Base-by-base conservation (phyloP, 768 basidiomycete genomes). In the Chiua virens region DNA sequence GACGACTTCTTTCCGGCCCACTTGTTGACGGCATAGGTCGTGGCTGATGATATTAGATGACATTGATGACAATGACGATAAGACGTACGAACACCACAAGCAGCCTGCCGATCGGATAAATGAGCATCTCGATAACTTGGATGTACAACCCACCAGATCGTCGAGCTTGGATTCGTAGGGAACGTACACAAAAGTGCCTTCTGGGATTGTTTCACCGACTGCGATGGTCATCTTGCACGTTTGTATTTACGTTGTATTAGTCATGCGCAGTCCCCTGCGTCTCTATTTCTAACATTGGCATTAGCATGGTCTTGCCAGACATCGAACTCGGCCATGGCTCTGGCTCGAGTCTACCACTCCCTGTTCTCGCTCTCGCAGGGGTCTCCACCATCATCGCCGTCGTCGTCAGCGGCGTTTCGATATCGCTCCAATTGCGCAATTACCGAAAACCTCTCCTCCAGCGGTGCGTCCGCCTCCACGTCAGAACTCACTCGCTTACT, bases 1-100 rank as follows among this genome's bases (percentile, higher is more conserved):
- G 34, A 91, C 85, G 45, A 92, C 86, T 86, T 88, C 75, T 92
- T 92, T 62, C 83, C 85, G 67, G 85, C 85, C 86, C 86, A 90
- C 42, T 79, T 75, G 51, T 82, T 73, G 23, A 62, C 87, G 35
- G 68, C 71, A 55, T 89, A 70, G 36, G 72, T 72, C 40, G 70
- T 67, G 34, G 83, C 86, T 87, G 63, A 0, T 35, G 5, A 25
- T 20, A 38, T 15, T 41, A 34, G 32, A 42, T 50, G 47, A 50
- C 49, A 41, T 0, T 22, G 20, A 35, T 8, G 14, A 44, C 14
- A 10, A 8, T 20, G 40, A 27, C 34, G 21, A 50, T 7, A 39
- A n/a, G 30, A 71, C 87, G 62, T 65, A 89, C 87, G 80, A 38
- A 76, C 57, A 53, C 87, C 88, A 60, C 87, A 89, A 14, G 73